Percentiles rank a stretch among this genome's conserved stretches.
Conservation (phyloP, 2,329 filamentous ascomycete genomes). For the Lecanicillium sp. region DNA sequence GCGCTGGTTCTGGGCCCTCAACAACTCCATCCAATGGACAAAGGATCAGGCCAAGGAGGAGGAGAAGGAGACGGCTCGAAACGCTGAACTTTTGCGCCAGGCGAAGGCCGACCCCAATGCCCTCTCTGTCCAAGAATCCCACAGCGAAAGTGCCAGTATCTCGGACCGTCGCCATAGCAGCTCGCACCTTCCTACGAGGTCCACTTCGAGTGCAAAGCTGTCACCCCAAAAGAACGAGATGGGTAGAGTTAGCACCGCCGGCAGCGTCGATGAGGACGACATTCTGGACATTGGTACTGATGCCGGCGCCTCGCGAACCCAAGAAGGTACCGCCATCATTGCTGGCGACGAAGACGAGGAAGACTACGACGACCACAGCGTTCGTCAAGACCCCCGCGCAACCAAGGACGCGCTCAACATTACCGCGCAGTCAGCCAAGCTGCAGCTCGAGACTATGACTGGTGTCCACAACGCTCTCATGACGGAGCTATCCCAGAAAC, state of each 20-base stretch:
- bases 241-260: slow-evolving; percentile 38
- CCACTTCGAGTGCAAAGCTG: slow-evolving; percentile 23
- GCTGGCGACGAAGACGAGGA: slow-evolving; percentile 61
- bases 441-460: slow-evolving; percentile 86
- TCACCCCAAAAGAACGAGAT: slow-evolving; percentile 30
- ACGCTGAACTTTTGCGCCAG: slow-evolving; percentile 68
- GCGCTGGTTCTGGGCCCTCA: slow-evolving; percentile 97
- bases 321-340: slow-evolving; percentile 30
- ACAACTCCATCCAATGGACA: slow-evolving; percentile 97
- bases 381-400: slow-evolving; percentile 63
- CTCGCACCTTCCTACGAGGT: slow-evolving; percentile 34
- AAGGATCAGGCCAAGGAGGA: slow-evolving; percentile 96
- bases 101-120: slow-evolving; percentile 65
- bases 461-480: slow-evolving; percentile 80
- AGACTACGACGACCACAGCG: slow-evolving; percentile 67
- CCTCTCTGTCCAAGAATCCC: slow-evolving; percentile 39
- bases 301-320: slow-evolving; percentile 33
- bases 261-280: slow-evolving; percentile 48
- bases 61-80: slow-evolving; percentile 66
- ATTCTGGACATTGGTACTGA: slow-evolving; percentile 42
- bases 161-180: slow-evolving; percentile 40
- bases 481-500: slow-evolving; percentile 59
- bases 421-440: slow-evolving; percentile 86
- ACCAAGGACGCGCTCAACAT: slow-evolving; percentile 96
- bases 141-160: slow-evolving; percentile 48